Percentiles rank a stretch among this genome's conserved stretches.
Evolutionary conservation across 257 asterid species (phyloP).

Genomic region (Avicennia marina): DNA sequence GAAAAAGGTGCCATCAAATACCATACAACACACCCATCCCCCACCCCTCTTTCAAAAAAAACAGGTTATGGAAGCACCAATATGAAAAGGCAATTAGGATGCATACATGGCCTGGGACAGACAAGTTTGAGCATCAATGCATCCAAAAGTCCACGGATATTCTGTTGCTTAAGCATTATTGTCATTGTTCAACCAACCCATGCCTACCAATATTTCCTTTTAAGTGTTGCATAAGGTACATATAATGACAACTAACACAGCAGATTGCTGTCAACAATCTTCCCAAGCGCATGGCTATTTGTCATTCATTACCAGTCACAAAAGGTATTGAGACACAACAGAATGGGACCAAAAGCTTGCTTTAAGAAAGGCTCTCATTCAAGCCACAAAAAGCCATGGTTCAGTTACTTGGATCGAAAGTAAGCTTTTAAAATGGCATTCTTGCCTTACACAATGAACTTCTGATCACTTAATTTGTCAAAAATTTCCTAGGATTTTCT

Average conservation of each 20-base stretch:
- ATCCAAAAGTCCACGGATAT: background rate
- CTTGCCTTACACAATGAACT: background rate
- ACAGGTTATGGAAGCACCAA: too few relatives aligned
- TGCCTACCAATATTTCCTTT: background rate
- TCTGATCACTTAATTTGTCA: background rate
- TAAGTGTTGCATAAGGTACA: conserved; percentile 6
- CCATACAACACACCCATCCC: too few relatives aligned
- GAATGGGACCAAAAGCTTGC: background rate
- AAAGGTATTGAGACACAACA: background rate
- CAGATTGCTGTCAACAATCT: background rate
- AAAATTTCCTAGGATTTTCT: too few relatives aligned
- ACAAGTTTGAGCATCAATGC: too few relatives aligned
- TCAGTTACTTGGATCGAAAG: background rate
- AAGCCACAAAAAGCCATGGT: background rate
- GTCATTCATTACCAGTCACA: background rate
- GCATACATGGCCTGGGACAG: too few relatives aligned
- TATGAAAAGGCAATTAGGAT: too few relatives aligned
- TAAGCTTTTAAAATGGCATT: background rate
- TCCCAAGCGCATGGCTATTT: background rate
- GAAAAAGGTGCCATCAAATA: too few relatives aligned
- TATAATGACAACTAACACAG: background rate
- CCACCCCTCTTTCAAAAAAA: too few relatives aligned
- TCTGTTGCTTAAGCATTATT: background rate
- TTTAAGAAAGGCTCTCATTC: background rate
- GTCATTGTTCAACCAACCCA: background rate